Evolutionary conservation across 495 filamentous ascomycete species (phyloP), one percentile per base, ranked within the genome.

Genomic region (Lindgomyces ingoldianus): DNA sequence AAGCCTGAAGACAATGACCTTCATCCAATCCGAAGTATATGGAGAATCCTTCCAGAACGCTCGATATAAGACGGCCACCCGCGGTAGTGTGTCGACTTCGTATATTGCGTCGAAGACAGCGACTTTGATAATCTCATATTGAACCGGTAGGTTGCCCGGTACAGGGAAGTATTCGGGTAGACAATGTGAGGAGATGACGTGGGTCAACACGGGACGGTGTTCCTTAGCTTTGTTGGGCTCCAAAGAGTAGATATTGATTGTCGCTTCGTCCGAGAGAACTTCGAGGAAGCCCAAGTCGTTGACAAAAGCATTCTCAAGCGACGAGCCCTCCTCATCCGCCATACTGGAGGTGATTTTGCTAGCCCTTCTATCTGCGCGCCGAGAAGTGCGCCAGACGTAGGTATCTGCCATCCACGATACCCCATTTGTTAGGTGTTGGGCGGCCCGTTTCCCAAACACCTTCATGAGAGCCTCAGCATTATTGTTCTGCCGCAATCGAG

Each of bases 351-450:
- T n/a, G 19, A 62, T 57, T n/a, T 2, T 29, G 39, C 57, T 61
- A n/a, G 27, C 59, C 24, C 55, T 62, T 53, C 29, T 57, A 24
- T 68, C 53, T 18, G 27, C 26, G 25, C 19, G 18, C n/a, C n/a
- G 1, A 12, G 22, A 2, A 3, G 52, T 19, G 18, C 8, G 22
- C 41, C 50, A 64, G 11, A 49, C 24, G 18, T 62, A 48, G 11
- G 50, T 24, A 49, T 68, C 65, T 1, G 55, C 49, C 60, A 59
- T 47, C 47, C 39, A 41, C 8, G 18, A 11, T 19, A 30, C 58
- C 10, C 65, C 65, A 57, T 49, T 46, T 9, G 30, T 22, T 22
- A 68, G 19, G 45, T 68, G 65, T 30, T 64, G 33, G 16, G 60
- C 30, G 4, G 55, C 60, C 4, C 47, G 36, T 30, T 50, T 36